Conservation (phyloP, 2,329 filamentous ascomycete species). For the Beauveria scarabaeidicola region DNA sequence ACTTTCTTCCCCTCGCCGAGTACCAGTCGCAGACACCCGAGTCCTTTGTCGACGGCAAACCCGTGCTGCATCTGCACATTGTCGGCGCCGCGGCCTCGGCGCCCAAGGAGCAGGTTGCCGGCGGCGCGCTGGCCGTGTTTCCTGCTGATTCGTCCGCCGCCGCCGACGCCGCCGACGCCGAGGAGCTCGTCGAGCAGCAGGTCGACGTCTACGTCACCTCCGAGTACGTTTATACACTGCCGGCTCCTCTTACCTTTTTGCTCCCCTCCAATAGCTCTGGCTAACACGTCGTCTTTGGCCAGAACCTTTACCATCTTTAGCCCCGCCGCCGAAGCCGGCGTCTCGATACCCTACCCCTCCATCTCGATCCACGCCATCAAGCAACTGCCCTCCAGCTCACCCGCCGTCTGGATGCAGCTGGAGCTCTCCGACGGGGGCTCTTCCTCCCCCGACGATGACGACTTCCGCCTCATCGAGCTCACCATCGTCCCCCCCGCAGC, state of each 20-base stretch:
- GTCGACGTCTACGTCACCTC: constrained; percentile 53
- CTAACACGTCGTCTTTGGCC: background rate
- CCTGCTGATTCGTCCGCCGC: constrained; percentile 26
- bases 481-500: constrained; percentile 48
- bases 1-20: constrained; percentile 57
- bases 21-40: constrained; percentile 65
- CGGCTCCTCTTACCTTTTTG: too few relatives aligned
- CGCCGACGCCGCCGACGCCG: constrained; percentile 20
- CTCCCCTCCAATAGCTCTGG: background rate
- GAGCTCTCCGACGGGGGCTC: constrained; percentile 51
- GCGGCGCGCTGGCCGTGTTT: constrained; percentile 45
- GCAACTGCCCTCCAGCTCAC: constrained; percentile 35
- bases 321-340: constrained; percentile 44
- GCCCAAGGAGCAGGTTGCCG: constrained; percentile 39
- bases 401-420: constrained; percentile 59
- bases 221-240: constrained; percentile 31
- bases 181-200: constrained; percentile 34
- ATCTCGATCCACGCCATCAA: constrained; percentile 71
- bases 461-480: constrained; percentile 58
- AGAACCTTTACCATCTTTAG: constrained; percentile 55
- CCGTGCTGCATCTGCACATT: constrained; percentile 60
- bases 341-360: constrained; percentile 63
- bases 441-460: constrained; percentile 42
- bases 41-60: constrained; percentile 63
- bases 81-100: constrained; percentile 49